Evolutionary conservation across 768 basidiomycete species (phyloP).

Genomic region (Mycena vitilis): DNA sequence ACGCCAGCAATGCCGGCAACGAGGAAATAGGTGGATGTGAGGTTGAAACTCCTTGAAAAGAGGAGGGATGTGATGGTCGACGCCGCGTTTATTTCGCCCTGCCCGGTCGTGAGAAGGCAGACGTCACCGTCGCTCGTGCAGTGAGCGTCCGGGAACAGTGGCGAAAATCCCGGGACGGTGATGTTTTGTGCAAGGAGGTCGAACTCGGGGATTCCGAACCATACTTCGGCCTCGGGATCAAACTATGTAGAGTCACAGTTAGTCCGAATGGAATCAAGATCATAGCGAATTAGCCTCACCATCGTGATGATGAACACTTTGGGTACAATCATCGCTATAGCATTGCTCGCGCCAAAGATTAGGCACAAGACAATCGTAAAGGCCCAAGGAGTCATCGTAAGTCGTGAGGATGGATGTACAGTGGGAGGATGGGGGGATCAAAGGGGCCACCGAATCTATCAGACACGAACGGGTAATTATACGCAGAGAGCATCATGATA

Average conservation of each 20-base stretch:
- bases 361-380: constrained; percentile 17
- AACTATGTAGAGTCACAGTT: constrained; percentile 25
- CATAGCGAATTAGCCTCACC: background rate
- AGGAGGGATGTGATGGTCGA: constrained; percentile 48
- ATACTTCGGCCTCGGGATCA: constrained; percentile 21
- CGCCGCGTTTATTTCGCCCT: constrained; percentile 58
- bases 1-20: constrained; percentile 55
- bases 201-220: constrained; percentile 38
- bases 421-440: constrained; percentile 6
- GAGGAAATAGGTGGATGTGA: constrained; percentile 54
- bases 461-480: constrained; percentile 5
- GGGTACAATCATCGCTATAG: constrained; percentile 13
- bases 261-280: background rate
- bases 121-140: constrained; percentile 48
- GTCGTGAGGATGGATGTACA: background rate
- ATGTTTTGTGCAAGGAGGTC: constrained; percentile 47
- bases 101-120: constrained; percentile 52
- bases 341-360: constrained; percentile 18
- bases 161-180: constrained; percentile 51
- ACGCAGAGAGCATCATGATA: constrained; percentile 4
- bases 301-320: constrained; percentile 34
- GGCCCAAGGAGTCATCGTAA: background rate
- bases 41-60: constrained; percentile 48
- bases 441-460: background rate
- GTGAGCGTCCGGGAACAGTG: constrained; percentile 50